Evolutionary conservation across 257 asterid genomes (phyloP).

Genomic region (Petrea volubilis): DNA sequence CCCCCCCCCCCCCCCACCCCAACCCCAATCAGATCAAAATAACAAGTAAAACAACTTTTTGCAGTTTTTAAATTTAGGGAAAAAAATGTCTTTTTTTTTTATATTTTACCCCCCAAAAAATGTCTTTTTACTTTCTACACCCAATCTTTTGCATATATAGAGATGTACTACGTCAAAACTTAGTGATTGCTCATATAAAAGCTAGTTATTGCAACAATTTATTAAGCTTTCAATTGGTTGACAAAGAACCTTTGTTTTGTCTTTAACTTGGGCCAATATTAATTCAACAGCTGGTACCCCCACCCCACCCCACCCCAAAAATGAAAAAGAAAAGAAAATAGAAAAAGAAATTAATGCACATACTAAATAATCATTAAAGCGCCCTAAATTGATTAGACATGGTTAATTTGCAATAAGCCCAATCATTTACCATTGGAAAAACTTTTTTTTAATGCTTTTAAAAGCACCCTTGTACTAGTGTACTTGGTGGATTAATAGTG

Average conservation of each 20-base stretch:
- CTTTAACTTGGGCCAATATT: slow-evolving; percentile 30
- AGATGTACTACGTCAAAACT: too few species aligned
- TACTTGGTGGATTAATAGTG: slow-evolving; percentile 34
- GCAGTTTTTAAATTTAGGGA: too few species aligned
- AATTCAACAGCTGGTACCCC: slow-evolving; percentile 27
- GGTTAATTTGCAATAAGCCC: slow-evolving; percentile 35
- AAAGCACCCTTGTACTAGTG: slow-evolving; percentile 36
- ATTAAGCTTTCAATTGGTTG: slow-evolving; percentile 23
- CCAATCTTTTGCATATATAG: too few species aligned
- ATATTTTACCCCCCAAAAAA: neutral
- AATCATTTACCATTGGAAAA: slow-evolving; percentile 38
- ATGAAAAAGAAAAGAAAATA: neutral
- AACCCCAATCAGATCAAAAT: too few species aligned
- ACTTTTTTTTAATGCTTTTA: neutral
- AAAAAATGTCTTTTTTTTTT: too few species aligned
- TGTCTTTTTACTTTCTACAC: neutral
- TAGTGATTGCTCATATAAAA: too few species aligned
- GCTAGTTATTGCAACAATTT: slow-evolving; percentile 18
- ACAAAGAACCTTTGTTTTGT: slow-evolving; percentile 30
- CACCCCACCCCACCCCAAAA: slow-evolving; percentile 12
- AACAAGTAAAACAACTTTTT: too few species aligned
- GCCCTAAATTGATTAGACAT: slow-evolving; percentile 10
- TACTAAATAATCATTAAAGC: neutral
- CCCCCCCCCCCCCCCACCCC: too few species aligned
- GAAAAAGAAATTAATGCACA: neutral